phyloP scores from a whole-genome alignment of 352 stramenopile genomes.

The Phytophthora colocasiae region DNA sequence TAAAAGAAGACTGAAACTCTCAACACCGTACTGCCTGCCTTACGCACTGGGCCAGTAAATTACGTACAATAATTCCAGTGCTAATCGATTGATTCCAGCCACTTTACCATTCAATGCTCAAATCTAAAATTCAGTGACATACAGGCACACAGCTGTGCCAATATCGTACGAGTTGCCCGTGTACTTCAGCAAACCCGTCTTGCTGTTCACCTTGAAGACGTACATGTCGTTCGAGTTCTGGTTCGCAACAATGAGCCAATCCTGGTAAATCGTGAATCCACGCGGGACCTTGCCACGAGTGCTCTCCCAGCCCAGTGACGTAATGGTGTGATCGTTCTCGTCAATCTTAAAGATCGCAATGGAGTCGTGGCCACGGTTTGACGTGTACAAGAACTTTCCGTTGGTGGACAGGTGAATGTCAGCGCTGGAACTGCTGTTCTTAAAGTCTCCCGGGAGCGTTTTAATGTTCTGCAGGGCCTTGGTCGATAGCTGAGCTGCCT shows the following conservation, averaged over 20 bases:
- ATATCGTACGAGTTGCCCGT: conserved; percentile 49
- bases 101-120: background rate
- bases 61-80: no score
- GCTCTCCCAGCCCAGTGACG: conserved; percentile 44
- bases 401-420: conserved; percentile 64
- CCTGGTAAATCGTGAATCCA: conserved; percentile 53
- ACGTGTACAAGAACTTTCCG: conserved; percentile 70
- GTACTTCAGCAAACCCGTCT: conserved; percentile 52
- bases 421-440: conserved; percentile 34
- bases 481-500: conserved; percentile 27
- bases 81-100: no score
- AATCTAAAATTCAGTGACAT: conserved; percentile 31
- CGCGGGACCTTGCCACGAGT: conserved; percentile 54
- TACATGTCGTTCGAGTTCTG: conserved; percentile 67
- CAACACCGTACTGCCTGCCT: no score
- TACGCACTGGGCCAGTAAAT: no score
- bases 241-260: conserved; percentile 69
- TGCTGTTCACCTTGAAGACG: conserved; percentile 55
- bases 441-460: conserved; percentile 54
- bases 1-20: no score
- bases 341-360: conserved; percentile 66
- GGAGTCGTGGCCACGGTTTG: conserved; percentile 70
- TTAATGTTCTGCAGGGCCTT: conserved; percentile 56
- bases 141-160: conserved; percentile 52
- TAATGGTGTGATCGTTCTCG: conserved; percentile 39